Base-by-base conservation (phyloP, 2,329 filamentous ascomycete genomes). In the Fusarium fracticaudum region DNA sequence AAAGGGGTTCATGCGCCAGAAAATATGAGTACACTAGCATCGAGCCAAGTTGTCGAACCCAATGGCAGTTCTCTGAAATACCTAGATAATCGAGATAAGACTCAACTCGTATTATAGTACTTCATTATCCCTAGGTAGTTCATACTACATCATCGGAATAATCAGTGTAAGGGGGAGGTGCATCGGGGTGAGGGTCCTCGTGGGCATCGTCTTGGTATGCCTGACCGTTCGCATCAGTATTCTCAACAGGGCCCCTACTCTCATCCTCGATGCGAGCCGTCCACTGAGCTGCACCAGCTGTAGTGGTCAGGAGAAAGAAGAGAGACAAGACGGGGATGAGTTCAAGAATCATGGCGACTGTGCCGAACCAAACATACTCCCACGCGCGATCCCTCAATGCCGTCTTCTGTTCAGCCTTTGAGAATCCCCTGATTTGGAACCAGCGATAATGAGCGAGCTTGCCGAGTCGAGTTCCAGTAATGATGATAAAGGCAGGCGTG, bases 291-390 rank as follows among this genome's bases (percentile, higher is more conserved):
- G 94, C 92, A 5, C 96, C 96, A 26, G 91, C 90, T 3, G 95
- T 93, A 7, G 93, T 95, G 0, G 96, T 98, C 74, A 99, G 84
- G 44, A 98, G 87, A 81, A 98, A 98, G 80, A 98, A 91, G 87
- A 99, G 97, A n/a, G 93, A 97, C 55, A 98, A 83, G 18, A 96
- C 88, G 3, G 96, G 96, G 14, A 98, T 87, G n/a, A 98, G 88
- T 83, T 98, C 94, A 35, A 98, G 83, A 12, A 94, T 81, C 85
- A 98, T 90, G 57, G 95, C 94, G 8, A 96, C 87, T 2, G 93
- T 94, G 22, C 96, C 96, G 79, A 98, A 98, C 94, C 94, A 97
- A 20, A 94, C 92, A 80, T 98, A 98, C 67, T 96, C 93, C 89
- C 94, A 93, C 71, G 90, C 86, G 60, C 92, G 88, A 48, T 86